A percentile compares a stretch with the other conserved stretches of the same genome.
phyloP scores from a whole-genome alignment of 139 green algal genomes.

The Penium margaritaceum region DNA sequence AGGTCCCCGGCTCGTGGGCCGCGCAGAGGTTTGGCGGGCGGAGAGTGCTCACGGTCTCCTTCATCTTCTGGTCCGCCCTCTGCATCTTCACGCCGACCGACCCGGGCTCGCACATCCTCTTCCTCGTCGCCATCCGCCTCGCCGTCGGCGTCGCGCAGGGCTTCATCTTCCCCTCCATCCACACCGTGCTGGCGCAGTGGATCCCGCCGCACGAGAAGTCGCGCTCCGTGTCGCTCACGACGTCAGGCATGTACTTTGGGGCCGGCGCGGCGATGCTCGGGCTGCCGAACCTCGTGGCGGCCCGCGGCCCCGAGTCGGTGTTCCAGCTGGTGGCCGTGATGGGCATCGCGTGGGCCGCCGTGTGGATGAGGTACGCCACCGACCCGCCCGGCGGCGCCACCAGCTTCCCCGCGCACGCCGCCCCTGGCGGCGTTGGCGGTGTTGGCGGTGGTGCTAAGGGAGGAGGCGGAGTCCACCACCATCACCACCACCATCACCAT shows the following conservation, averaged over 20 bases:
- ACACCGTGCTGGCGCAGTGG: constrained; percentile 83
- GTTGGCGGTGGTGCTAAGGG: no score
- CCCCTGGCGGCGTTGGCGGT: no score
- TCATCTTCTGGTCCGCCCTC: constrained; percentile 66
- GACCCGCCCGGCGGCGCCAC: constrained; percentile 30
- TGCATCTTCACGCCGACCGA: constrained; percentile 66
- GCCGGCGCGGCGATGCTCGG: constrained; percentile 77
- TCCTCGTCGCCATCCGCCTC: constrained; percentile 55
- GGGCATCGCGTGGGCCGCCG: constrained; percentile 68
- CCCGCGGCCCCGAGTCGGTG: constrained; percentile 57
- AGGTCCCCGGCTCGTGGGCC: constrained; percentile 77
- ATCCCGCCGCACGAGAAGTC: constrained; percentile 77
- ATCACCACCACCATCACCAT: no score
- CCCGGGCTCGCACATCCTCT: constrained; percentile 4
- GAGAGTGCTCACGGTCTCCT: constrained; percentile 68
- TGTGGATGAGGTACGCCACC: constrained; percentile 45
- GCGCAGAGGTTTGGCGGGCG: constrained; percentile 77
- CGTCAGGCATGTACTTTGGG: constrained; percentile 94
- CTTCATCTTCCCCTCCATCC: constrained; percentile 84
- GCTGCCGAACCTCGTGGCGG: constrained; percentile 63
- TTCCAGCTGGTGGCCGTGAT: constrained; percentile 63
- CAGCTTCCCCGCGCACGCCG: no score
- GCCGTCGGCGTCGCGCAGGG: constrained; percentile 77
- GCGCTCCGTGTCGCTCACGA: constrained; percentile 77
- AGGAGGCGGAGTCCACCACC: no score